Base-by-base conservation (phyloP, 495 filamentous ascomycete genomes). In the Umbilicaria muhlenbergii region DNA sequence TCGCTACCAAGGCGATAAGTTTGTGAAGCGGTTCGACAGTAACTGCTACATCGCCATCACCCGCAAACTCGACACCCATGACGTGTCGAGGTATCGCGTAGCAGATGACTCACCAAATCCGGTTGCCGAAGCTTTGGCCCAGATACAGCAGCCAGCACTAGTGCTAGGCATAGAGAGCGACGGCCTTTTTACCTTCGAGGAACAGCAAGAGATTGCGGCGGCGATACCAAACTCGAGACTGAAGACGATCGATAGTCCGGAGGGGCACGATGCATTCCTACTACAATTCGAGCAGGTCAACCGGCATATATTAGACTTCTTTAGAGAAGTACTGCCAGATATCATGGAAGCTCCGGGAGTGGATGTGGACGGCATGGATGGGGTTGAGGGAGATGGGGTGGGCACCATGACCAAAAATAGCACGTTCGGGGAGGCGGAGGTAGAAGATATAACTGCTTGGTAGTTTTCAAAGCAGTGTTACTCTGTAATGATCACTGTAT, bases 1-100 rank as follows among this genome's bases (percentile, higher is more conserved):
- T 6, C 82, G 91, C n/a, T 98, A 98, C 61, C 91, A 98, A 63
- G 89, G 84, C 35, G 74, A 80, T 43, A 98, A 98, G 60, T 98
- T 98, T 57, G 89, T 95, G 48, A 86, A 85, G 55, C 80, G 91
- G 6, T 98, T 95, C 57, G 91, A 98, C 61, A 81, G 85, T 49
- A 98, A 98, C 57, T 96, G 91, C 66, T 98, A 98, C 64, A 96
- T 98, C 45, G 87, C 91, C 47, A 94, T 96, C 59, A 96, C 91
- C 5, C 83, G 91, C 46, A 98, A 98, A 61, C 77, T 98, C n/a
- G 91, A 98, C 55, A 98, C 91, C 3, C 91, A 98, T 58, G 91
- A 98, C 56, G 75, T 98, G 21, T 87, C 84, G 16, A 73, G 86
- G 17, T 70, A 78, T 49, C 77, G 86, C 15, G 59, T 63, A 34